Base-by-base conservation (phyloP, 2,329 filamentous ascomycete genomes). In the Phyllosticta citriasiana region DNA sequence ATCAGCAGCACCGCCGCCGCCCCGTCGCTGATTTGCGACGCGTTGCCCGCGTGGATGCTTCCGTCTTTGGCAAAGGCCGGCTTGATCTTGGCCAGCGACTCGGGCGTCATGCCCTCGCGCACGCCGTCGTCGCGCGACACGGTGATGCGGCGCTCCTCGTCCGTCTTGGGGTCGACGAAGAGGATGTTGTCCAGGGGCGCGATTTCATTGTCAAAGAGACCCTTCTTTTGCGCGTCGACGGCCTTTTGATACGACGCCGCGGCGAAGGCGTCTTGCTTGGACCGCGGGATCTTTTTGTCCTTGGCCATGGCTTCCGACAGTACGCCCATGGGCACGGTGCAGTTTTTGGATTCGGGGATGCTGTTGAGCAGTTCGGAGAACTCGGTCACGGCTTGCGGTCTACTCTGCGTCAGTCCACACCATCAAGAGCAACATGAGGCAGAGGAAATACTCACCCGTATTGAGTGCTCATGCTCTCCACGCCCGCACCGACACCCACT, bases 311-410 rank as follows among this genome's bases (percentile, higher is more conserved):
- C 77, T 78, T 99, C 94, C 27, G 91, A 96, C 57, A 97, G 81
- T 10, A 91, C 84, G 68, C 93, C 93, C 94, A 97, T 97, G 73
- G 91, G 87, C 2, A 97, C 93, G 79, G 96, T 97, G 86, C 94
- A 99, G 83, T 97, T 95, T 70, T 88, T 88, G 25, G 92, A 84
- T 72, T 94, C 88, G 65, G 85, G 82, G 80, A 93, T 83, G 69
- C 80, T 83, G 72, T 97, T 89, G 65, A 97, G 85, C 59, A 90
- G 83, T 57, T 96, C 90, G 30, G 89, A 94, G 82, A 97, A 97
- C 77, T 97, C 94, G 64, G 87, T 84, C 16, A 97, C 93, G 64
- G 94, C 94, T 53, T 80, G 81, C 25, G 93, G 92, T 35, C 87
- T 88, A 67, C 12, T 59, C 53, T 53, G 52, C 25, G 14, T 64